Percentiles rank a stretch among this genome's conserved stretches.
Evolutionary conservation across 2,329 filamentous ascomycete genomes (phyloP).

Genomic region (Leptographium wingfieldii): DNA sequence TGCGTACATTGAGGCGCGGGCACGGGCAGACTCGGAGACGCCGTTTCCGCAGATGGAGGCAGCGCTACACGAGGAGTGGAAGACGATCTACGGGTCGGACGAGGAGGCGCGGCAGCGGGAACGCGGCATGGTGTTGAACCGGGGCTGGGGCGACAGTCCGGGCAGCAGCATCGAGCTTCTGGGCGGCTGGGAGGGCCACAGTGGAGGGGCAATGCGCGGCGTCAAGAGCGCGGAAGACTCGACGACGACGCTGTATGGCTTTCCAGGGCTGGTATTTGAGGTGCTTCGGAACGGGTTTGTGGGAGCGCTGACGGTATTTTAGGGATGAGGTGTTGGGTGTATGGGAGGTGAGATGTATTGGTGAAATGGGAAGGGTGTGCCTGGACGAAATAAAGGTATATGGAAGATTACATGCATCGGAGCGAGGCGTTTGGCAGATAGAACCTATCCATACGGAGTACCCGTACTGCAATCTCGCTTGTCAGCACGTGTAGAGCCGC

Average conservation of each 20-base stretch:
- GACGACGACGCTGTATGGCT: constrained; percentile 79
- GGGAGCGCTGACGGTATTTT: constrained; percentile 83
- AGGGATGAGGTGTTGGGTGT: constrained; percentile 14
- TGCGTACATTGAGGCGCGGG: constrained; percentile 31
- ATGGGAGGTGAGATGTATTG: neutral
- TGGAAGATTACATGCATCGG: no score
- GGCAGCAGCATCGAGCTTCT: constrained; percentile 79
- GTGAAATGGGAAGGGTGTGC: no score
- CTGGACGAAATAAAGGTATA: no score
- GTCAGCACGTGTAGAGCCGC: no score
- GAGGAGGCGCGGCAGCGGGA: constrained; percentile 39
- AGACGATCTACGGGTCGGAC: constrained; percentile 45
- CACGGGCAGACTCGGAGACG: constrained; percentile 54
- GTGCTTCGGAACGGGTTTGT: constrained; percentile 87
- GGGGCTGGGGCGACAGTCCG: constrained; percentile 83
- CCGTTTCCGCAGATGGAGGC: constrained; percentile 61
- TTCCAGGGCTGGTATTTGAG: constrained; percentile 89
- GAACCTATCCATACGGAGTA: no score
- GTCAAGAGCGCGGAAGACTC: constrained; percentile 43
- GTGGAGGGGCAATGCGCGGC: constrained; percentile 24
- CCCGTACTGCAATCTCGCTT: no score
- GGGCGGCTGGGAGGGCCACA: constrained; percentile 72
- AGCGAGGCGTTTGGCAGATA: no score
- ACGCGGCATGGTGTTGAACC: constrained; percentile 76
- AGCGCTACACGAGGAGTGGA: constrained; percentile 57